Evolutionary conservation across 2,329 filamentous ascomycete genomes (phyloP), one percentile per base, ranked within the genome.

Genomic region (Akanthomyces lecanii): DNA sequence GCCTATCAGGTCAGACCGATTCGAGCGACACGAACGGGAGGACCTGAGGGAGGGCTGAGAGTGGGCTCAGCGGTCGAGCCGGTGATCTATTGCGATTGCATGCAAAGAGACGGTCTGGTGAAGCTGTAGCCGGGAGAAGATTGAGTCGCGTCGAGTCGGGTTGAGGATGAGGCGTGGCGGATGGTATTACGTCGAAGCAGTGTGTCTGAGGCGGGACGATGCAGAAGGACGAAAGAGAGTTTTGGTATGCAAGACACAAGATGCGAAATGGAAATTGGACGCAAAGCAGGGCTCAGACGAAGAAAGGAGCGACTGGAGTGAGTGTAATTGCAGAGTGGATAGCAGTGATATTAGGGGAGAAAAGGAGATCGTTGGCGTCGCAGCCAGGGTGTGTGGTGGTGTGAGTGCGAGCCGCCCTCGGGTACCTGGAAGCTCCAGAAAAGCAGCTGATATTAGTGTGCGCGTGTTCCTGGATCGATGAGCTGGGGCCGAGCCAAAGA

Each of bases 271-370:
- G 65, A 67, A 66, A 65, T 66, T 69, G 65, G 67, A 67, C 67
- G 68, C 53, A 51, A 21, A 61, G 62, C 59, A 58, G 59, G 54
- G 58, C 63, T 62, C 52, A 57, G 51, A 45, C 55, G 36, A 63
- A 62, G 70, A 75, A 76, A 75, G 71, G 74, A 75, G 73, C 73
- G 75, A 77, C 75, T 76, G 70, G 71, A 73, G 72, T 75, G 72
- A 76, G 72, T 65, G 73, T 71, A 73, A 74, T 71, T 70, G 69
- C 69, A 71, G 67, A 73, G 73, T 75, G 73, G 73, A 74, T 72
- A 71, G 69, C 66, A 68, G 71, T 70, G 73, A 75, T 74, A 74
- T 73, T 71, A 74, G 71, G 67, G 55, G 55, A 61, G 62, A 70
- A 76, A 76, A 76, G 72, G 72, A 72, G 71, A 74, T 64, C 62